Conservation (phyloP, 2,329 filamentous ascomycete genomes). For the Ophiostoma himal-ulmi region DNA sequence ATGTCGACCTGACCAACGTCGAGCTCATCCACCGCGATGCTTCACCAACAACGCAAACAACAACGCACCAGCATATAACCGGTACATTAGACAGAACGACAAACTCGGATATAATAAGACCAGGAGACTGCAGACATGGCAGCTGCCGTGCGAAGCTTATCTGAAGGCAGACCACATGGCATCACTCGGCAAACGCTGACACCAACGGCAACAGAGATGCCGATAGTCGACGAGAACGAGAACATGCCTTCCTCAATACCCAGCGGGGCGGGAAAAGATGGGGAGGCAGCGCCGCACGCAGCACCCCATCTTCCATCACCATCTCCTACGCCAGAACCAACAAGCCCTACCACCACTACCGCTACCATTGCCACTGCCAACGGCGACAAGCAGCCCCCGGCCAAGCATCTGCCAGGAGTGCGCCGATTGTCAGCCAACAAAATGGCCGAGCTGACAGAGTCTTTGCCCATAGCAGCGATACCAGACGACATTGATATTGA, state of each 20-base stretch:
- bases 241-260: background rate
- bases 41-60: background rate
- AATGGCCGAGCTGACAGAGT: constrained; percentile 4
- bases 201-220: background rate
- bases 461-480: background rate
- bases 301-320: background rate
- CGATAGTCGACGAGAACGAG: background rate
- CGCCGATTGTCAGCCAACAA: background rate
- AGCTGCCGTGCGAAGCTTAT: background rate
- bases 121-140: background rate
- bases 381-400: background rate
- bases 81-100: background rate
- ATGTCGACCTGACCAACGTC: background rate
- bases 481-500: background rate
- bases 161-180: background rate
- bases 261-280: background rate
- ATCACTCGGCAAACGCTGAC: background rate
- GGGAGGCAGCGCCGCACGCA: background rate
- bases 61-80: background rate
- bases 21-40: background rate
- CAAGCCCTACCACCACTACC: background rate
- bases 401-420: background rate
- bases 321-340: background rate
- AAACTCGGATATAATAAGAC: background rate
- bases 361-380: background rate